These are phyloP conservation scores for Spiraea crenata DNA, from an alignment of 331 rosid genomes.

Conservation along the genomic window DNA sequence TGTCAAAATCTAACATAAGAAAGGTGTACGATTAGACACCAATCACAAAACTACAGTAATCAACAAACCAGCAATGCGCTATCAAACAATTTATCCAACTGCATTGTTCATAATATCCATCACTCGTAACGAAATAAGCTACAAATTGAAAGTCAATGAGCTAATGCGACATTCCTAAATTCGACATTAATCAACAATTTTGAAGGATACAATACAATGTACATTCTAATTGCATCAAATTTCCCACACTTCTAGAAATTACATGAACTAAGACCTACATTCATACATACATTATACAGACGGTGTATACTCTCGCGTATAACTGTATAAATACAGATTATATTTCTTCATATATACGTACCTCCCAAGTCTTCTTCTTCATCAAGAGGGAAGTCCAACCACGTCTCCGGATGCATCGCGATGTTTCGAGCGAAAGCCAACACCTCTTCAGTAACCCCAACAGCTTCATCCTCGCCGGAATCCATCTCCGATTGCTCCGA, in stretches of 20 bases:
- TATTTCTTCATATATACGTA: constrained; percentile 22
- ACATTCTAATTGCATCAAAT: neutral
- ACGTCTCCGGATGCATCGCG: constrained; percentile 98
- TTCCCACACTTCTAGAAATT: neutral
- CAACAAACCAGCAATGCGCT: neutral
- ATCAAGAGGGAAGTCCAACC: constrained; percentile 93
- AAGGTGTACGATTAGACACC: constrained; percentile 25
- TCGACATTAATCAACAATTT: neutral
- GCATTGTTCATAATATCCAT: neutral
- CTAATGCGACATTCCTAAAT: neutral
- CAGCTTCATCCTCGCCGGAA: constrained; percentile 31
- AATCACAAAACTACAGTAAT: constrained; percentile 7
- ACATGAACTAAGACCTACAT: neutral
- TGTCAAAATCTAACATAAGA: constrained; percentile 67
- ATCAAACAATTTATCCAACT: neutral
- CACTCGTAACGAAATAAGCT: neutral
- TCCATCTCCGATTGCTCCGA: constrained; percentile 24
- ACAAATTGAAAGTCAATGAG: neutral
- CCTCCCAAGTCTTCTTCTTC: constrained; percentile 89
- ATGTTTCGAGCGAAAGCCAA: constrained; percentile 60
- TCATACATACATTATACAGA: neutral
- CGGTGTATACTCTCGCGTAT: neutral
- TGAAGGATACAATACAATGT: neutral
- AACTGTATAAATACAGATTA: neutral
- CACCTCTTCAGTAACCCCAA: constrained; percentile 64